These are phyloP conservation scores for Coemansia sp. DNA, from an alignment of 192 early-diverging fungal species.

Conservation along the genomic window DNA sequence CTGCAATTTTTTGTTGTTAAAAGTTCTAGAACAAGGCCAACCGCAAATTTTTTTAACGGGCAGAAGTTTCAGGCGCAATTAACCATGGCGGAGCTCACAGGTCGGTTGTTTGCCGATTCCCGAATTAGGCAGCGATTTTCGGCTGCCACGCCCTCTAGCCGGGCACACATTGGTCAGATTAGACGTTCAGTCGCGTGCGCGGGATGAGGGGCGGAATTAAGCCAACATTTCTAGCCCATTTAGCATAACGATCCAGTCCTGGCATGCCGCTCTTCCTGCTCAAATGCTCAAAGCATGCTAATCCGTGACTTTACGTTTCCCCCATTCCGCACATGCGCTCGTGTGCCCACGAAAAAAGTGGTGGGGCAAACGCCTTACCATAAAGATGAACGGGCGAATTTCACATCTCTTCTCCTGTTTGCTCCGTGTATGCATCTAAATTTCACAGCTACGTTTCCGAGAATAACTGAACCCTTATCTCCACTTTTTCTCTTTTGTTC, in stretches of 20 bases:
- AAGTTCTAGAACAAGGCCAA: too few species aligned
- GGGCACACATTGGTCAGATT: background rate
- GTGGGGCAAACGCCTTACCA: too few species aligned
- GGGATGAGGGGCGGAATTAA: background rate
- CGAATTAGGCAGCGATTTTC: too few species aligned
- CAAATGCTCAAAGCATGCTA: background rate
- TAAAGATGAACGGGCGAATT: background rate
- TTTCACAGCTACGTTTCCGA: background rate
- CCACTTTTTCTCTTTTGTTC: background rate
- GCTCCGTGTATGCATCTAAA: background rate
- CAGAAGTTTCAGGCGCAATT: too few species aligned
- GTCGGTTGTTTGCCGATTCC: too few species aligned
- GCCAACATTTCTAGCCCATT: too few species aligned
- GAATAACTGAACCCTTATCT: background rate
- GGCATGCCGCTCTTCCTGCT: background rate
- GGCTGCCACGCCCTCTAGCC: too few species aligned
- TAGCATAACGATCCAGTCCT: too few species aligned
- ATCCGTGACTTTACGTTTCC: background rate
- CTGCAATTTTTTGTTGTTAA: too few species aligned
- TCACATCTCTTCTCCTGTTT: background rate
- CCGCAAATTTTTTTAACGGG: too few species aligned
- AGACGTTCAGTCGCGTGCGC: background rate
- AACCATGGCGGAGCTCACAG: too few species aligned
- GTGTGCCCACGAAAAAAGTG: background rate
- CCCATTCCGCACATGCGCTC: conserved; percentile 4